A percentile compares a stretch with the other conserved stretches of the same genome.
These are phyloP conservation scores for Pestalotiopsis sp. DNA, from an alignment of 2,329 filamentous ascomycete genomes.

Conservation along the genomic window DNA sequence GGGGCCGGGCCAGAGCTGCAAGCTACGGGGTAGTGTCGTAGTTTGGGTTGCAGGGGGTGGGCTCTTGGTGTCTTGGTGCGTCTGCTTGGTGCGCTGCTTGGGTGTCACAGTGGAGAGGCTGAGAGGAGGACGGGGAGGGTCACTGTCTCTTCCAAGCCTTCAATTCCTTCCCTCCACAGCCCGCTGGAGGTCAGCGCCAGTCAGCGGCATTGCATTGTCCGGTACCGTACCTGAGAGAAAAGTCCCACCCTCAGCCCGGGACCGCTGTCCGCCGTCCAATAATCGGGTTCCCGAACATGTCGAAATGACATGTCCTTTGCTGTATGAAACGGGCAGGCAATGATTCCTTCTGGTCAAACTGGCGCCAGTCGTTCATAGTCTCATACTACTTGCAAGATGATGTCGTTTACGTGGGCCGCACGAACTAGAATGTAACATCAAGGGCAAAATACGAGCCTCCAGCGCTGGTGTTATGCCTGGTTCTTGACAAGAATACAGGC, in stretches of 20 bases:
- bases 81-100: not conserved
- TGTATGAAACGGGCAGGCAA: not conserved
- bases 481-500: too few species aligned
- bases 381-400: not conserved
- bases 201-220: not conserved
- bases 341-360: not conserved
- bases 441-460: too few species aligned
- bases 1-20: not conserved
- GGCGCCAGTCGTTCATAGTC: not conserved
- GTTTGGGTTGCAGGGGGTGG: not conserved
- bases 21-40: not conserved
- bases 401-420: not conserved
- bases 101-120: not conserved
- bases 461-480: too few species aligned
- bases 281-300: not conserved
- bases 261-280: not conserved
- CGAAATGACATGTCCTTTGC: not conserved
- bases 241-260: not conserved
- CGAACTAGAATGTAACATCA: not conserved
- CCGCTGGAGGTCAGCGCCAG: not conserved
- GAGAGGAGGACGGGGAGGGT: not conserved
- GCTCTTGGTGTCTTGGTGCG: not conserved
- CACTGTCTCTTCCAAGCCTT: not conserved
- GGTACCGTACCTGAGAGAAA: not conserved
- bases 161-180: not conserved